Evolutionary conservation across 768 basidiomycete species (phyloP), one percentile per base, ranked within the genome.

Genomic region (Russula olivacea): DNA sequence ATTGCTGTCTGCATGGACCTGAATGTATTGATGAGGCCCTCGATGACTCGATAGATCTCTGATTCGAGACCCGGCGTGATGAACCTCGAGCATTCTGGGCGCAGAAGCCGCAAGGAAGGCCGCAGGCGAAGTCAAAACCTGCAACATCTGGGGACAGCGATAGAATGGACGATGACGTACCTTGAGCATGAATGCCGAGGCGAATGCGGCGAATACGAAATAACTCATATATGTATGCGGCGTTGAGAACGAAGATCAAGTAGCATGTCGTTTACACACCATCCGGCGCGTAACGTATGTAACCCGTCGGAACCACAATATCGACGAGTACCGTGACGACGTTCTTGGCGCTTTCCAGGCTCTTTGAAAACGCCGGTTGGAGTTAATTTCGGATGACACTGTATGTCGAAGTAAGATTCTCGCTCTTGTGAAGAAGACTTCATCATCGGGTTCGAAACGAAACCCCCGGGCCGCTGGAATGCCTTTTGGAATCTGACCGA

Each of bases 181-280:
- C 79, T 93, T 92, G 66, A 93, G 80, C 17, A 93, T 77, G 77
- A 93, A 93, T 2, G 90, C 86, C 10, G 86, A 84, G 11, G 91
- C 90, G 65, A 79, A 67, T 21, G 73, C 71, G 2, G 64, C 59
- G 47, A 73, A 65, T 21, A 74, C 71, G 56, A 66, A 67, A 34
- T 68, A 64, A 28, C 67, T 64, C 65, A 19, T 3, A 21, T 11
- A 32, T 41, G 32, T 23, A 4, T 43, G 28, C 11, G n/a, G 10
- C 17, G 30, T 49, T 55, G 38, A 59, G 15, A 17, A 34, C 19
- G 12, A 14, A 6, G 8, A 28, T 1, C 19, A 43, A 38, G 47
- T 14, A 47, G 17, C 41, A 21, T 19, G 10, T 6, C n/a, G 30
- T 4, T 49, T n/a, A 61, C 64, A 65, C 50, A 60, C 70, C 70